Conservation (phyloP, 1,284 basidiomycete species). For the Microbotryum saponariae region DNA sequence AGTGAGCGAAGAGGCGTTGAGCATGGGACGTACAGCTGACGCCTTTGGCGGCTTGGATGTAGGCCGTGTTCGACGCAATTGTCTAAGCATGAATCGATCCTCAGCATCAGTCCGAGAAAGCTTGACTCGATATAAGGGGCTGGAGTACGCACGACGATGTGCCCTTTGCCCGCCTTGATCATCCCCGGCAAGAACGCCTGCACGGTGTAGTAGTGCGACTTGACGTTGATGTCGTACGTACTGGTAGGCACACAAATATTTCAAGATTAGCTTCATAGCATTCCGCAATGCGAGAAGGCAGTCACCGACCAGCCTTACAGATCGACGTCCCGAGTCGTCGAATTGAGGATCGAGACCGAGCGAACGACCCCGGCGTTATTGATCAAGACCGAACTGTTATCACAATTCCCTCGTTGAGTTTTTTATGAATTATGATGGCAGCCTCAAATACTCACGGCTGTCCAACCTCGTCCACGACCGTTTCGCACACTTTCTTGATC, state of each 20-base stretch:
- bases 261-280: too few species aligned
- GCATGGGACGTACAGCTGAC: constrained; percentile 14
- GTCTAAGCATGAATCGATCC: constrained; percentile 10
- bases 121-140: too few species aligned
- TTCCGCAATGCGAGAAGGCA: too few species aligned
- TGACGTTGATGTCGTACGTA: constrained; percentile 79
- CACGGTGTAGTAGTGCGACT: constrained; percentile 82
- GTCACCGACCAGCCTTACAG: constrained; percentile 51
- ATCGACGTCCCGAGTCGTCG: constrained; percentile 65
- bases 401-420: constrained; percentile 37
- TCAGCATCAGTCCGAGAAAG: too few species aligned
- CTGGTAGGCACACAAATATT: constrained; percentile 44
- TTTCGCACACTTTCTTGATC: constrained; percentile 62
- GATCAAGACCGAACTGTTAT: constrained; percentile 68
- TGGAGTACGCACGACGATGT: constrained; percentile 57
- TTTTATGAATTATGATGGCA: too few species aligned
- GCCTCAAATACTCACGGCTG: constrained; percentile 22
- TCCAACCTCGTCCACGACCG: constrained; percentile 62
- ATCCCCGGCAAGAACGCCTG: constrained; percentile 90
- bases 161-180: constrained; percentile 66
- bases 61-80: constrained; percentile 18
- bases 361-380: constrained; percentile 96
- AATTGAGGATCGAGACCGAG: constrained; percentile 74
- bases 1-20: not conserved
- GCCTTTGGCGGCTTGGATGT: constrained; percentile 13